Conservation (phyloP, 768 basidiomycete genomes). For the Panaeolus papilionaceus region DNA sequence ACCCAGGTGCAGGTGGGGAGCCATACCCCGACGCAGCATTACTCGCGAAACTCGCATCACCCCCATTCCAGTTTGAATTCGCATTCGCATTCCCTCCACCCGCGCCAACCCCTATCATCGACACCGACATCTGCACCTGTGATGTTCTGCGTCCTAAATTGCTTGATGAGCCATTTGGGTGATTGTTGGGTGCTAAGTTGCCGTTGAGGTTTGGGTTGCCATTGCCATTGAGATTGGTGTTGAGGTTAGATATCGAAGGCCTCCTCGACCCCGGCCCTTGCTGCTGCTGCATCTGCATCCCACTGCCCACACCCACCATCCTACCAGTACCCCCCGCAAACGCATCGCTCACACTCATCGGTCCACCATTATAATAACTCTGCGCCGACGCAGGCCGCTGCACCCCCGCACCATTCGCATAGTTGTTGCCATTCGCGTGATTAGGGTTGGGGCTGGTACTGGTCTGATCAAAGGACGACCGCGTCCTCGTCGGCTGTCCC, state of each 20-base stretch:
- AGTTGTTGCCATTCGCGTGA: not conserved
- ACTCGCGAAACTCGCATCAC: not conserved
- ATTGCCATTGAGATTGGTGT: not conserved
- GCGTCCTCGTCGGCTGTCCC: conserved; percentile 1
- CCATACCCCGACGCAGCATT: not conserved
- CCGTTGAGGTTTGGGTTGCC: not conserved
- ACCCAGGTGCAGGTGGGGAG: no score
- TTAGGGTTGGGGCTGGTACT: no score
- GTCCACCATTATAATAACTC: not conserved
- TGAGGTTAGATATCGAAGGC: not conserved
- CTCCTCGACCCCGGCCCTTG: not conserved
- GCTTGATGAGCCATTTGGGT: not conserved
- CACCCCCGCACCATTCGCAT: not conserved
- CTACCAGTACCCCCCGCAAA: not conserved
- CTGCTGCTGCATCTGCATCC: conserved; percentile 12
- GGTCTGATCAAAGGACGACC: not conserved
- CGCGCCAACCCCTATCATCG: not conserved
- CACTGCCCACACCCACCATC: conserved; percentile 6
- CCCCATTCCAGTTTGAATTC: not conserved
- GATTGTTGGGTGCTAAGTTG: not conserved
- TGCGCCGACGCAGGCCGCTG: not conserved
- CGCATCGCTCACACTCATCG: not conserved
- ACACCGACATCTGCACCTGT: not conserved
- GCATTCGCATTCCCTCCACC: not conserved
- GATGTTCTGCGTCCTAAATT: not conserved